Base-by-base conservation (phyloP, 1,139 yeast genomes). In the Kazachstania sp. region DNA sequence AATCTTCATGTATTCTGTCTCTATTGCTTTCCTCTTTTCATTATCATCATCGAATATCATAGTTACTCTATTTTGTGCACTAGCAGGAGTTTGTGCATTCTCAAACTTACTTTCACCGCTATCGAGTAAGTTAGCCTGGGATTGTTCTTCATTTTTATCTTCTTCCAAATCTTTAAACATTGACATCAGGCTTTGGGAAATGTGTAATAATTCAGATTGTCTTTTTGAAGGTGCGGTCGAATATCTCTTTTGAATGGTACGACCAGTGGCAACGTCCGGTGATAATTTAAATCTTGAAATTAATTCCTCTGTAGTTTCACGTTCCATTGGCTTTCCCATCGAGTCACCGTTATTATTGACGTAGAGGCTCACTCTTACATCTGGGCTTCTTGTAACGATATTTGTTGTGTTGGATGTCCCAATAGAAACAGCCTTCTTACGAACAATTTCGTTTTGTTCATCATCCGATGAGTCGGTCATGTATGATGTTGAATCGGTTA, bases 81-180 rank as follows among this genome's bases (percentile, higher is more conserved):
- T 26, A 9, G 32, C 32, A 13, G 38, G 41, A 12, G 48, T 44
- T 32, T 15, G 35, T 15, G 20, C 28, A 3, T 38, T 19, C 7
- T 30, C 4, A 2, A 18, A 18, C 3, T 11, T 31, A n/a, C 23
- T 23, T 11, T 23, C n/a, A 13, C 36, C 39, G 39, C 44, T 31
- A 23, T 13, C 39, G 15, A 39, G 43, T 18, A 46, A 16, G 38
- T 51, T 51, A 37, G 36, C 39, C 15, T 52, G 47, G 2, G 56
- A 47, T 2, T 45, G 41, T 12, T 46, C 50, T 8, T 37, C 44
- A 8, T 50, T 50, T n/a, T 50, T 51, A 15, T 58, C 64, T 16
- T 57, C 64, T n/a, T 64, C 67, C 35, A 63, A 48, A 51, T 63
- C 66, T 41, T 60, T 57, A 43, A 64, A 63, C 63, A 62, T 59